Evolutionary conservation across 1,284 basidiomycete genomes (phyloP).

Genomic region (Vanrija humicola): DNA sequence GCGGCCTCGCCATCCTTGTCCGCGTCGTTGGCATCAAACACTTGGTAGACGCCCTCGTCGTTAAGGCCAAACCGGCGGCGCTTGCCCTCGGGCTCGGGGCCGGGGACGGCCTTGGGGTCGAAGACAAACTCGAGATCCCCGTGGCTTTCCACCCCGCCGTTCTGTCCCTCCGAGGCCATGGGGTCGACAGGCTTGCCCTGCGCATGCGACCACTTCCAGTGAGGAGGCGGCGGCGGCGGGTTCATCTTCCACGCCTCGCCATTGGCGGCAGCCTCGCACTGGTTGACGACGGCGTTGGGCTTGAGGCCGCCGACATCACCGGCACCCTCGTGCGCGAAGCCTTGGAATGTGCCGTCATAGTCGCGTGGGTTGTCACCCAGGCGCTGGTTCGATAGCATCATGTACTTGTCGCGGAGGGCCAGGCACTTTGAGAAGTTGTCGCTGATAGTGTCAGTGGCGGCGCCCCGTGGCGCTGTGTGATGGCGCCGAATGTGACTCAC

Average conservation of each 20-base stretch:
- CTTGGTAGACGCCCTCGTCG: conserved; percentile 79
- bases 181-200: conserved; percentile 12
- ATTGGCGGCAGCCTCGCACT: conserved; percentile 25
- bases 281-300: conserved; percentile 56
- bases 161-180: background rate
- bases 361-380: conserved; percentile 88
- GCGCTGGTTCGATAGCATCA: conserved; percentile 73
- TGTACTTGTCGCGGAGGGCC: conserved; percentile 87
- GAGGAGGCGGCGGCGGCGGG: conserved; percentile 82
- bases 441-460: conserved; percentile 24
- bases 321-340: conserved; percentile 55
- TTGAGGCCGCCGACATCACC: conserved; percentile 65
- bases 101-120: conserved; percentile 66
- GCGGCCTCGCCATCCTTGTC: conserved; percentile 7
- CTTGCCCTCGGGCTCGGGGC: conserved; percentile 34
- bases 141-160: conserved; percentile 13
- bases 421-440: conserved; percentile 70
- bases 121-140: conserved; percentile 52
- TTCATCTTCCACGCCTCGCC: conserved; percentile 69
- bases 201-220: conserved; percentile 72
- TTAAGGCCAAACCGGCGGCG: conserved; percentile 68
- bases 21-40: conserved; percentile 53
- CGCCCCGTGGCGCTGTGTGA: background rate
- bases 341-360: conserved; percentile 70
- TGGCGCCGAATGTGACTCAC: conserved; percentile 27